A percentile compares a stretch with the other conserved stretches of the same genome.
These are phyloP conservation scores for Epicoccum sorghinum DNA, from an alignment of 2,329 filamentous ascomycete species.

Conservation along the genomic window DNA sequence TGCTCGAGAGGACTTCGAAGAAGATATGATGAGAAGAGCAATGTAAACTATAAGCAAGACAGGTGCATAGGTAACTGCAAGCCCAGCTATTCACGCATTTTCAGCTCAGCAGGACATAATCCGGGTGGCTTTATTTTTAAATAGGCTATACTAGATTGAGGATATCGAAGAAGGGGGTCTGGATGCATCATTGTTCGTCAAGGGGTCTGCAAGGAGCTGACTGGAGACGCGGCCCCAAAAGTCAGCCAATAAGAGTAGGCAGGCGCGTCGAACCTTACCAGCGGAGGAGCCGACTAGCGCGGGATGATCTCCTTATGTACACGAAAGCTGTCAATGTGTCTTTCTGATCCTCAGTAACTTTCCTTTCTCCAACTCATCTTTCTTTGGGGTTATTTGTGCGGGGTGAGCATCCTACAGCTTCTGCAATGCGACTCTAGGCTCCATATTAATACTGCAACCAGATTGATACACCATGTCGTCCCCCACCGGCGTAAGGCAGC, in stretches of 20 bases:
- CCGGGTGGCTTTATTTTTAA: neutral
- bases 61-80: too few relatives aligned
- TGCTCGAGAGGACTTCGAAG: too few relatives aligned
- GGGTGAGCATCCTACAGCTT: conserved; percentile 26
- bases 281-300: conserved; percentile 14
- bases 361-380: conserved; percentile 22
- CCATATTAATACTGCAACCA: conserved; percentile 25
- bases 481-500: conserved; percentile 47
- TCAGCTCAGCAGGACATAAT: neutral
- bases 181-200: neutral
- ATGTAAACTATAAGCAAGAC: too few relatives aligned
- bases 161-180: neutral
- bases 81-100: too few relatives aligned
- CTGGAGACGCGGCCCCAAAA: conserved; percentile 4
- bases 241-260: conserved; percentile 5
- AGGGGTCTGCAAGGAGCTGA: conserved; percentile 15
- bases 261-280: neutral
- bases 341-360: conserved; percentile 27
- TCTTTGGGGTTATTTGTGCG: conserved; percentile 21
- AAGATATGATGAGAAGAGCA: too few relatives aligned
- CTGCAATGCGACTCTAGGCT: neutral
- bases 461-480: conserved; percentile 48
- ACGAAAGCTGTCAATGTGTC: conserved; percentile 32
- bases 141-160: neutral
- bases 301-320: conserved; percentile 16